Percentiles rank a stretch among this genome's conserved stretches.
Conservation (phyloP, 768 basidiomycete genomes). For the Mycena pura region DNA sequence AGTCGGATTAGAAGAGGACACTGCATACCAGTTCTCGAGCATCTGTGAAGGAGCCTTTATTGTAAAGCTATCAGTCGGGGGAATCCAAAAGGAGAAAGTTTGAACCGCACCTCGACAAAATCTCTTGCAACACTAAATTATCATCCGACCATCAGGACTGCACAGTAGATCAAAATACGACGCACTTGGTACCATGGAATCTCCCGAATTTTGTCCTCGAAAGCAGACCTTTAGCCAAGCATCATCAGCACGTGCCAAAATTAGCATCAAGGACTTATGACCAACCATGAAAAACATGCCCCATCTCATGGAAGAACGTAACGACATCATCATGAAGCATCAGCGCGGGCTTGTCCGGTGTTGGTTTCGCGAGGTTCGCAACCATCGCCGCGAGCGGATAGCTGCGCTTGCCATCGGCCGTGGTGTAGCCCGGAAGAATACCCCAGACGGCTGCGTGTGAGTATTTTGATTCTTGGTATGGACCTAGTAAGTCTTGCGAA, state of each 20-base stretch:
- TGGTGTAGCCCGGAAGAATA: slow-evolving; percentile 70
- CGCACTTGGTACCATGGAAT: slow-evolving; percentile 81
- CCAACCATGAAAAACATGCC: slow-evolving; percentile 76
- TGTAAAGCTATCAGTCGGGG: not conserved
- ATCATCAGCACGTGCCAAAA: too few relatives aligned
- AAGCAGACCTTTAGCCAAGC: too few relatives aligned
- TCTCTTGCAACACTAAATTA: slow-evolving; percentile 68
- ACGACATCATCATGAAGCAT: slow-evolving; percentile 91
- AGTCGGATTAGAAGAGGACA: not conserved
- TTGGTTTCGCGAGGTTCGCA: slow-evolving; percentile 88
- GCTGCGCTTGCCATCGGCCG: slow-evolving; percentile 59
- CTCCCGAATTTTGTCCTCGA: slow-evolving; percentile 72
- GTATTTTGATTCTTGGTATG: slow-evolving; percentile 77
- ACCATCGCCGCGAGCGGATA: slow-evolving; percentile 89
- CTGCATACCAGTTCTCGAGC: slow-evolving; percentile 83
- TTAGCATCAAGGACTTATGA: too few relatives aligned
- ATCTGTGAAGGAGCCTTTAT: slow-evolving; percentile 85
- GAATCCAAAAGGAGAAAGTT: not conserved
- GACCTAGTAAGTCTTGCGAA: not conserved
- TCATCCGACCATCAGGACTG: not conserved
- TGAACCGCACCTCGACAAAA: slow-evolving; percentile 69
- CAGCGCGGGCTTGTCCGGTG: slow-evolving; percentile 78
- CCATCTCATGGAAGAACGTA: slow-evolving; percentile 94
- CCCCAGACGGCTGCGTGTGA: slow-evolving; percentile 89
- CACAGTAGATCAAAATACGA: slow-evolving; percentile 3